Evolutionary conservation across 371 early-diverging fungal species (phyloP), one percentile per base, ranked within the genome.

Genomic region (Coemansia sp.): DNA sequence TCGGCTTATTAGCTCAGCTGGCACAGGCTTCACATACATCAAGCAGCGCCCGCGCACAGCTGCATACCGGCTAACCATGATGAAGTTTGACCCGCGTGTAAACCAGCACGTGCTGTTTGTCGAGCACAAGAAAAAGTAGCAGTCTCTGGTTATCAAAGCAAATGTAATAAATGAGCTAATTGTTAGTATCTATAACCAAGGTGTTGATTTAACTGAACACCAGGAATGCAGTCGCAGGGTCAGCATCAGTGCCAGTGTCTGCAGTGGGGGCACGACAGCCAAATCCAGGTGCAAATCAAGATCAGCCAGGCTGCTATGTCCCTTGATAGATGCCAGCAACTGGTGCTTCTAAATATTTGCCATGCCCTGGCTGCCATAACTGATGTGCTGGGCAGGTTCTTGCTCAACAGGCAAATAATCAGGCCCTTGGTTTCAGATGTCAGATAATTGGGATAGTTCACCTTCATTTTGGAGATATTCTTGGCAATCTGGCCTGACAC

Each of bases 401-500:
- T 82, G 4, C 91, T 88, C 74, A 98, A 77, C 54, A 99, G 79
- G 18, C 90, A 83, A 72, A 90, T 90, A 59, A 98, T 77, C 52
- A 99, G 75, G 83, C 95, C 94, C 66, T 91, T 91, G 48, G 95
- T 91, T 24, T 84, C 77, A 8, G 91, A 86, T 64, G 95, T 92
- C 34, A 84, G 75, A 60, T 79, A 79, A n/a, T 60, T 60, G n/a
- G 79, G 79, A 39, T 74, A 79, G 29, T 47, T 53, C 50, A 79
- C 62, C 46, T 79, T 79, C 60, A 60, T 79, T 46, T 66, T 98
- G 77, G 94, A 81, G 60, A 99, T 98, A 75, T 91, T 94, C 79
- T 94, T 95, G 67, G 94, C 94, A 39, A 98, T 81, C 61, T 90
- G 88, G 67, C 90, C 84, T 32, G 93, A 94, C 67, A 93, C 91